Evolutionary conservation across 768 basidiomycete genomes (phyloP), one percentile per base, ranked within the genome.

Genomic region (Mrakia frigida): DNA sequence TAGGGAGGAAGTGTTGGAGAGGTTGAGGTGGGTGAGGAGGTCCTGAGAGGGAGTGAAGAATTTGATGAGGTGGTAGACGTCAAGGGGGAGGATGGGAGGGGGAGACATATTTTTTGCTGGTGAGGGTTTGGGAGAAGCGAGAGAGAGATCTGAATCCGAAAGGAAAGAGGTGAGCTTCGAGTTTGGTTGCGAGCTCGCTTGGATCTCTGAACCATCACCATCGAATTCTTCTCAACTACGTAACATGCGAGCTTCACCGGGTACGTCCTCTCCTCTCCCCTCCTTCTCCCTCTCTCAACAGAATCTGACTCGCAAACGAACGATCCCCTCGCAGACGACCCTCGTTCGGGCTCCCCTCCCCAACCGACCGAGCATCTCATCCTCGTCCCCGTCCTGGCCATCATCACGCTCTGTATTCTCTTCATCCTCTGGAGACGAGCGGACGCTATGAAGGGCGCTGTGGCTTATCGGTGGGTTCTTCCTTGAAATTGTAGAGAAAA

Each of bases 381-480:
- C 21, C 65, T 68, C 65, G 18, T 68, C 37, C 65, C 65, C 25
- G 23, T 68, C 21, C 65, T 68, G 10, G 5, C 37, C 18, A 5
- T 68, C 65, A 68, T 68, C 39, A 41, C n/a, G 0, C 39, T 68
- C 39, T 68, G 65, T 39, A 6, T 68, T 3, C 39, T 68, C 4
- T 68, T 68, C 35, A 39, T 68, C 37, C 39, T 68, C 37, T 68
- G 35, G 37, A 18, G 65, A 13, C 43, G 65, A 41, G 65, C 65
- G 23, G 37, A 68, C 31, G 21, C 35, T 11, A 68, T 68, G 65
- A 68, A 41, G 39, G 65, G 65, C n/a, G 65, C 65, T 0, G 65
- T 68, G 6, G 35, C 65, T 3, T 68, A 68, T 43, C 39, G 65
- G 65, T 68, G 1, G 43, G 23, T 41, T 1, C 13, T 21, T 3